Percentiles rank a stretch among this genome's conserved stretches.
phyloP scores from a whole-genome alignment of 352 stramenopile species.

The Phytophthora podocarpi region DNA sequence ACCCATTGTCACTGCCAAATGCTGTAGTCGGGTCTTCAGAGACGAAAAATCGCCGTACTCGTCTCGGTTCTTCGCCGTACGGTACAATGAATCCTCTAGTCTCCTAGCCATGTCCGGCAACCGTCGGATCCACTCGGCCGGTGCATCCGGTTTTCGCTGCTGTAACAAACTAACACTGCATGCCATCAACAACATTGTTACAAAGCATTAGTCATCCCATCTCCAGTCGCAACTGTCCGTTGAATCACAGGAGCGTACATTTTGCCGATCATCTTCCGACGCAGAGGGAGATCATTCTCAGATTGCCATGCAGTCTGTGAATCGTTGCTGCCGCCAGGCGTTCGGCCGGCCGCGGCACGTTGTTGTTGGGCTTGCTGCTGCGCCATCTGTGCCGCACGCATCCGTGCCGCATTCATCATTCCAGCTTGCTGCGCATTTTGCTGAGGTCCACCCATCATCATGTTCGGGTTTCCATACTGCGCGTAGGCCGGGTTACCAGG shows the following conservation, averaged over 20 bases:
- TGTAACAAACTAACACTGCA: conserved; percentile 94
- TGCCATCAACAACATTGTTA: conserved; percentile 5
- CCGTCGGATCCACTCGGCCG: conserved; percentile 97
- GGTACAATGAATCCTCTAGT: conserved; percentile 98
- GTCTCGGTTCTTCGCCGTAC: conserved; percentile 90
- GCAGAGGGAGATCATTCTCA: conserved; percentile 84
- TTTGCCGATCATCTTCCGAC: conserved; percentile 91
- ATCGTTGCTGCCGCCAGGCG: conserved; percentile 43
- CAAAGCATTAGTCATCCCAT: not conserved
- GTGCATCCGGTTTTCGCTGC: conserved; percentile 96
- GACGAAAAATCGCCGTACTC: conserved; percentile 97
- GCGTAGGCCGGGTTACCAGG: conserved; percentile 52
- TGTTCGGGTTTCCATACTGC: conserved; percentile 71
- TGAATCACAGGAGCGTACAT: conserved; percentile 65
- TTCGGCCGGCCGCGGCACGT: conserved; percentile 48
- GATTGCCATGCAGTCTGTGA: conserved; percentile 84
- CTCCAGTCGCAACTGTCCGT: not conserved
- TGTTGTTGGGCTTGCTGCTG: conserved; percentile 57
- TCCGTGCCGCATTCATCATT: conserved; percentile 49
- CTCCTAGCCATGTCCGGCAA: conserved; percentile 98
- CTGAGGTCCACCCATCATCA: conserved; percentile 56
- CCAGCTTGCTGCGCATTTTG: conserved; percentile 38
- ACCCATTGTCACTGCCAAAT: conserved; percentile 93
- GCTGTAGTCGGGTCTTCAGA: conserved; percentile 96
- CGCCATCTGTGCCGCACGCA: conserved; percentile 52